Conservation (phyloP, 106 monocot genomes). For the Vanilla planifolia region DNA sequence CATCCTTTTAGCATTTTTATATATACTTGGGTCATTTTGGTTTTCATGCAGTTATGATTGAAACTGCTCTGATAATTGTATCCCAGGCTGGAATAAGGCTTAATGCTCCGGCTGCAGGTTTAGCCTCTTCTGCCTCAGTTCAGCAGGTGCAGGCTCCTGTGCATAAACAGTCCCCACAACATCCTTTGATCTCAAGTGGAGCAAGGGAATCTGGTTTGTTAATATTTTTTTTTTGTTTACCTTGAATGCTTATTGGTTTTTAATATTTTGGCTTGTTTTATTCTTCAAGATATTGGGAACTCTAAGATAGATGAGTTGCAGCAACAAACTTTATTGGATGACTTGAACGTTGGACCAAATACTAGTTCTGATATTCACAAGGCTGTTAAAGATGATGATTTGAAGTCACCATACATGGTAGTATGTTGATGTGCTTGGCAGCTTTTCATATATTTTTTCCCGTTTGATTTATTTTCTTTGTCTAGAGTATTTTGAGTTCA, state of each 20-base stretch:
- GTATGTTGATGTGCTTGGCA: too few relatives aligned
- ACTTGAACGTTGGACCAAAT: slow-evolving; percentile 42
- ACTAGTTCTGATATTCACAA: slow-evolving; percentile 43
- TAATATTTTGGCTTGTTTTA: slow-evolving; percentile 7
- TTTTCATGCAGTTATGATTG: background rate
- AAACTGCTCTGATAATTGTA: slow-evolving; percentile 11
- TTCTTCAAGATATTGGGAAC: slow-evolving; percentile 31
- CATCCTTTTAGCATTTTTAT: too few relatives aligned
- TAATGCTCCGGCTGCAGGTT: slow-evolving; percentile 36
- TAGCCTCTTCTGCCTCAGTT: slow-evolving; percentile 18
- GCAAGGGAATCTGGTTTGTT: slow-evolving; percentile 42
- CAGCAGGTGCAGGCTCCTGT: slow-evolving; percentile 22
- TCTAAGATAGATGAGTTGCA: slow-evolving; percentile 51
- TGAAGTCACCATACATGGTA: slow-evolving; percentile 59
- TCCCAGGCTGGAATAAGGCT: slow-evolving; percentile 44
- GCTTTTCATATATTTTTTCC: too few relatives aligned
- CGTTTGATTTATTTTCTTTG: too few relatives aligned
- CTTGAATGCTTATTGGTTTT: background rate
- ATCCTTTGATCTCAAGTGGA: slow-evolving; percentile 24
- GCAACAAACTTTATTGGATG: slow-evolving; percentile 50
- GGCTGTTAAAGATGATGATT: slow-evolving; percentile 55
- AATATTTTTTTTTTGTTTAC: background rate
- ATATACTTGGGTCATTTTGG: too few relatives aligned
- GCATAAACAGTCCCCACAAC: slow-evolving; percentile 28
- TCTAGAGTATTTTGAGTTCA: too few relatives aligned